Conservation (phyloP, 2,329 filamentous ascomycete genomes). For the Bipolaris sorokiniana region DNA sequence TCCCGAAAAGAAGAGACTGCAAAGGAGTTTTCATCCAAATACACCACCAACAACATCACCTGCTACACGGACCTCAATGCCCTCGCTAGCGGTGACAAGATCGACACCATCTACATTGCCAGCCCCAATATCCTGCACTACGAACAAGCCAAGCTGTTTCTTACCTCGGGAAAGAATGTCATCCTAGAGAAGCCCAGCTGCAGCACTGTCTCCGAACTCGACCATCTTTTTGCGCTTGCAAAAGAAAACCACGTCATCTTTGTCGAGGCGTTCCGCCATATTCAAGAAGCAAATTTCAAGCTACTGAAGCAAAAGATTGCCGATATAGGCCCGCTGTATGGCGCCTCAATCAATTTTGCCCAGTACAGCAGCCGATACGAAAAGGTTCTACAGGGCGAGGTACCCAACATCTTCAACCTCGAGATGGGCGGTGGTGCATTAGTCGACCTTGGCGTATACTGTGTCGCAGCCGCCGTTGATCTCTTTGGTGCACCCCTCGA, state of each 20-base stretch:
- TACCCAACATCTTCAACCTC: conserved; percentile 57
- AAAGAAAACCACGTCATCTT: conserved; percentile 51
- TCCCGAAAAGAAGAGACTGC: conserved; percentile 54
- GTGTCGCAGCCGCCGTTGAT: conserved; percentile 55
- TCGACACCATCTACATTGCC: conserved; percentile 57
- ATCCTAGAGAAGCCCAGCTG: conserved; percentile 59
- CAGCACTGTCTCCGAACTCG: conserved; percentile 51
- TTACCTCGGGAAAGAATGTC: conserved; percentile 55
- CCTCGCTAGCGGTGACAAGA: conserved; percentile 46
- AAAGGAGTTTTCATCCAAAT: conserved; percentile 52
- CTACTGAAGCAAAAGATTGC: conserved; percentile 48
- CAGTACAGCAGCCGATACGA: conserved; percentile 56
- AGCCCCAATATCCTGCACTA: conserved; percentile 58
- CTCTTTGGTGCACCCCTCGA: conserved; percentile 55
- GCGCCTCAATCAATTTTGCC: conserved; percentile 54
- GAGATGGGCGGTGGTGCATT: conserved; percentile 56
- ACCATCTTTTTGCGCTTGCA: conserved; percentile 52
- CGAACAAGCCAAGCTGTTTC: conserved; percentile 52
- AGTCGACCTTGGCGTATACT: conserved; percentile 58
- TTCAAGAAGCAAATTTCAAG: conserved; percentile 59
- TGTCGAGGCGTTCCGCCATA: conserved; percentile 58
- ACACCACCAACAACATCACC: conserved; percentile 38
- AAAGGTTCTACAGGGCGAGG: conserved; percentile 54
- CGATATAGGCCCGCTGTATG: conserved; percentile 52
- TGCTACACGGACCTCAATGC: conserved; percentile 50